Conservation (phyloP, 805 yeast genomes). For the Citeromyces matritensis region DNA sequence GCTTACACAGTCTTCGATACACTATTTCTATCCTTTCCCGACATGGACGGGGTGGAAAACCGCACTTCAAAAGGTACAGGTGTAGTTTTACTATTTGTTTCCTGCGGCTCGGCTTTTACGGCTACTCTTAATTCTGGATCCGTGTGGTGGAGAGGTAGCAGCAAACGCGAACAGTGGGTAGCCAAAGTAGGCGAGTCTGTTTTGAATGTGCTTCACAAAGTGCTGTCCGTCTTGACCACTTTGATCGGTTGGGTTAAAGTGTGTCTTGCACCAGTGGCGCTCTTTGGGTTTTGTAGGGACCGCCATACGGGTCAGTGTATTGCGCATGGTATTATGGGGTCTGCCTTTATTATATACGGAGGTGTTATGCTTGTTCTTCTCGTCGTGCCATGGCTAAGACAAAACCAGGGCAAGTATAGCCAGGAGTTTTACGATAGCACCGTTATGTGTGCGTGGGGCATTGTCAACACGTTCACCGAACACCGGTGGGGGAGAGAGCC, state of each 20-base stretch:
- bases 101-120: constrained; percentile 29
- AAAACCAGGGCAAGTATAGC: constrained; percentile 29
- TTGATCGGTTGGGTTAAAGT: constrained; percentile 67
- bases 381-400: constrained; percentile 60
- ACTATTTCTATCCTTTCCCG: constrained; percentile 45
- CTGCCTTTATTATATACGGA: constrained; percentile 73
- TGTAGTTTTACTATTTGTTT: constrained; percentile 39
- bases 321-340: constrained; percentile 96
- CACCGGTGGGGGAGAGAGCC: constrained; percentile 85
- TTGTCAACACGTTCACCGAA: constrained; percentile 89
- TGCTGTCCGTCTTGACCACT: constrained; percentile 27
- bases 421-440: constrained; percentile 80
- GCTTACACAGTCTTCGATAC: constrained; percentile 43
- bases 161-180: constrained; percentile 17
- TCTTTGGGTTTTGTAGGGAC: constrained; percentile 79
- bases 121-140: constrained; percentile 45
- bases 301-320: constrained; percentile 85
- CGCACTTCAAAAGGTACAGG: constrained; percentile 52
- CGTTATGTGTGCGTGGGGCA: constrained; percentile 81
- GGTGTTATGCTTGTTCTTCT: constrained; percentile 52
- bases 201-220: constrained; percentile 21
- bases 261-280: constrained; percentile 68
- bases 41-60: constrained; percentile 51
- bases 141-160: constrained; percentile 19
- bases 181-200: constrained; percentile 20